Evolutionary conservation across 495 filamentous ascomycete genomes (phyloP).

Genomic region (Penicillium antarcticum): DNA sequence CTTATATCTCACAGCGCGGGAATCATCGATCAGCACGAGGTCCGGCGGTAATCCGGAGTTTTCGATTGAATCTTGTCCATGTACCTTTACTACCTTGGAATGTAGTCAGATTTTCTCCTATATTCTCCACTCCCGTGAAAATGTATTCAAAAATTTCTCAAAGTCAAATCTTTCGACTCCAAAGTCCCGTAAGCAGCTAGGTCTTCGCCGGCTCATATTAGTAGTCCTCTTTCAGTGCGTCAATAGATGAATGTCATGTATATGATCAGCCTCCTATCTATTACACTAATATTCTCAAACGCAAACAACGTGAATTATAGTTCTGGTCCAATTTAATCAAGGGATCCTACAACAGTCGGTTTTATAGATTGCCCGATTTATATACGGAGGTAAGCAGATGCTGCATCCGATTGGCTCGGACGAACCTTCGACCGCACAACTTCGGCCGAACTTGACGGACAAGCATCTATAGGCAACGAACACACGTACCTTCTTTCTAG

Average conservation of each 20-base stretch:
- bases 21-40: slow-evolving; percentile 30
- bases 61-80: slow-evolving; percentile 37
- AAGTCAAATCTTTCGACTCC: not conserved
- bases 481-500: too few relatives aligned
- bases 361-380: not conserved
- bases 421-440: not conserved
- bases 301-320: not conserved
- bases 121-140: slow-evolving; percentile 27
- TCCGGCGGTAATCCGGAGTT: slow-evolving; percentile 39
- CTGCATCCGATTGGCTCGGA: slow-evolving; percentile 1
- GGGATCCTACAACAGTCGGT: too few relatives aligned
- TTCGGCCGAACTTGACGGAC: slow-evolving; percentile 27
- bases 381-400: not conserved
- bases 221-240: too few relatives aligned
- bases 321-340: not conserved
- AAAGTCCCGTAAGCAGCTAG: not conserved
- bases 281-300: too few relatives aligned
- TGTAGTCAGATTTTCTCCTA: slow-evolving; percentile 27
- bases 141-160: slow-evolving; percentile 22
- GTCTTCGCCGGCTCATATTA: too few relatives aligned
- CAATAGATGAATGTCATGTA: too few relatives aligned
- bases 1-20: slow-evolving; percentile 35
- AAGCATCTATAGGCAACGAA: not conserved
- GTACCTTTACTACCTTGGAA: slow-evolving; percentile 45
- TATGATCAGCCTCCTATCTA: too few relatives aligned